Base-by-base conservation (phyloP, 192 early-diverging fungal genomes). In the Allomyces javanicus region DNA sequence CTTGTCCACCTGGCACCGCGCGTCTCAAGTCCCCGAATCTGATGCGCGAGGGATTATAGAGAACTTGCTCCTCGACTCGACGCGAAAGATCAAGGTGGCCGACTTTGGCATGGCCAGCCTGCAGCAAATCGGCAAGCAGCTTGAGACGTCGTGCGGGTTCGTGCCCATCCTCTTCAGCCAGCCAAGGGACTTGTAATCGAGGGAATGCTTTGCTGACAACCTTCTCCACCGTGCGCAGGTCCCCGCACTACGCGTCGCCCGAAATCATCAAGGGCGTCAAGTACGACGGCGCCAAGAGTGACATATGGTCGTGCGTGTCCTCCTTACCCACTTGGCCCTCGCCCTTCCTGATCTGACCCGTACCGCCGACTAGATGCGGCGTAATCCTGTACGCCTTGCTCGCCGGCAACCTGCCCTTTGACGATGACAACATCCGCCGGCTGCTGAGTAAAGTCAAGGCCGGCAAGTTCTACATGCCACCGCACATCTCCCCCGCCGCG, bases 91-190 rank as follows among this genome's bases (percentile, higher is more conserved):
- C 63, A 93, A 92, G 75, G 77, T 95, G 19, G 87, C 89, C 11
- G 93, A 95, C 79, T 95, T 95, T 85, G 93, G 93, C 9, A 83
- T 95, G 40, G 87, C 93, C 22, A 95, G 73, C 64, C 68, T 80
- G 19, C 67, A 74, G 63, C 68, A 58, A n/a, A 21, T 21, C 21
- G 50, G 50, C 50, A 58, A 58, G 5, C 12, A 21, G 50, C 50
- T 58, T 3, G 50, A 58, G 10, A 58, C 50, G 17, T 58, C 50
- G 50, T 58, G 50, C 50, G 50, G 50, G 50, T 58, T 21, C 21
- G 12, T 58, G 33, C 2, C 26, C 26, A 3, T 26, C 26, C 26
- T 3, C 4, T 26, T 1, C 26, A 26, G 4, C 26, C 26, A 1
- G 4, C 26, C 26, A 26, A 26, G n/a, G n/a, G n/a, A n/a, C n/a